Evolutionary conservation across 768 basidiomycete species (phyloP).

Genomic region (Scleroderma citrinum): DNA sequence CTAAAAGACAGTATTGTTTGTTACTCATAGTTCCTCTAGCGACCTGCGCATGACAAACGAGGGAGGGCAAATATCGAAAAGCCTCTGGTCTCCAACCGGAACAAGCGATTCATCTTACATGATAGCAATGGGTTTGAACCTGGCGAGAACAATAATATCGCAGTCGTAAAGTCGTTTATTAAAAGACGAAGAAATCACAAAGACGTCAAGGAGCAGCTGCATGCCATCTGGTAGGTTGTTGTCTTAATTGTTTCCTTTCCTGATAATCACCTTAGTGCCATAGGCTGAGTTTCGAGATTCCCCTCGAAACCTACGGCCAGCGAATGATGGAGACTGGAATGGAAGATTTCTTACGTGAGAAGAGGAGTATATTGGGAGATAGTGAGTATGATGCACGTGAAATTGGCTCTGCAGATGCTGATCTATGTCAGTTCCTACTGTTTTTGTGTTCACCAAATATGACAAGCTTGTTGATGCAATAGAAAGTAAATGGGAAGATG

Average conservation of each 20-base stretch:
- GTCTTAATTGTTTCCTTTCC: not conserved
- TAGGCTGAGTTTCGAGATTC: conserved; percentile 2
- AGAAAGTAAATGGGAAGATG: not conserved
- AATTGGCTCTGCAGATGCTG: not conserved
- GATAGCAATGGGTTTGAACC: conserved; percentile 13
- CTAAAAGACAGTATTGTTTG: not conserved
- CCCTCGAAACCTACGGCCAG: not conserved
- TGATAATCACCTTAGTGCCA: not conserved
- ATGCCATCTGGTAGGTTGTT: conserved; percentile 9
- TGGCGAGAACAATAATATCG: conserved; percentile 2
- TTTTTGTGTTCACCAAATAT: conserved; percentile 5
- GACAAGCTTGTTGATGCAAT: not conserved
- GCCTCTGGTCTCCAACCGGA: conserved; percentile 5
- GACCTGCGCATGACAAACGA: not conserved
- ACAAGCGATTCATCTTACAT: conserved; percentile 8
- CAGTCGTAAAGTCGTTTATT: conserved; percentile 6
- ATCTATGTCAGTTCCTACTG: not conserved
- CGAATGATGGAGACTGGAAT: conserved; percentile 2
- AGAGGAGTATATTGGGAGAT: not conserved
- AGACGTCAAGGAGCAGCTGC: conserved; percentile 6
- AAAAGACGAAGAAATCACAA: not conserved
- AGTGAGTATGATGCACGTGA: not conserved
- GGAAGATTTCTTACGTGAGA: not conserved
- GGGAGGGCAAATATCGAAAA: conserved; percentile 7
- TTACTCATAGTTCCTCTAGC: not conserved